Percentiles rank a stretch among this genome's conserved stretches.
These are phyloP conservation scores for Xylaria venustula DNA, from an alignment of 495 filamentous ascomycete genomes.

Conservation along the genomic window DNA sequence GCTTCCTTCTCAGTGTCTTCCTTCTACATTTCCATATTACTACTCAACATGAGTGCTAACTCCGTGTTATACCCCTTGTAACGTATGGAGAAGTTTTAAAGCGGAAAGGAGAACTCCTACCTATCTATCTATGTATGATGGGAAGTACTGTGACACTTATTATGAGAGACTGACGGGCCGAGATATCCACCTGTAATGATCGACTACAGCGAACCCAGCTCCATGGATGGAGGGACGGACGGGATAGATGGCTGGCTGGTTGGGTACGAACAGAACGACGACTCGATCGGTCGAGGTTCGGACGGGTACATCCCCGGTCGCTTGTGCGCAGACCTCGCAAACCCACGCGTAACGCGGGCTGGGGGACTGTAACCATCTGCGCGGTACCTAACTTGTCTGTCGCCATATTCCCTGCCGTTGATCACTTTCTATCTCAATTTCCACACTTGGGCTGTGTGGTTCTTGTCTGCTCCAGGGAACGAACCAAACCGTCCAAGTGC, in stretches of 20 bases:
- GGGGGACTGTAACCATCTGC: constrained; percentile 1
- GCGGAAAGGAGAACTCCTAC: too few species aligned
- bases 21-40: background rate
- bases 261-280: background rate
- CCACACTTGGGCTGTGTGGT: constrained; percentile 16
- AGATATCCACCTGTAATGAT: constrained; percentile 2
- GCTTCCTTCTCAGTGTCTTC: background rate
- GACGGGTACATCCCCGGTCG: background rate
- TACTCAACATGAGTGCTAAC: too few species aligned
- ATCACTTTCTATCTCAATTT: constrained; percentile 15
- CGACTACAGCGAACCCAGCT: constrained; percentile 5
- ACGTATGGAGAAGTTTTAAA: too few species aligned
- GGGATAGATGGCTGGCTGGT: background rate
- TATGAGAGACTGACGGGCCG: background rate
- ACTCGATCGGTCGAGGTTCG: background rate
- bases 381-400: background rate
- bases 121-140: too few species aligned
- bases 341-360: too few species aligned
- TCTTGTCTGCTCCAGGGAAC: background rate
- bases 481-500: background rate
- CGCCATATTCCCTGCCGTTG: constrained; percentile 10
- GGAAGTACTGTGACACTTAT: too few species aligned
- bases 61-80: too few species aligned
- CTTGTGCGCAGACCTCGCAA: too few species aligned
- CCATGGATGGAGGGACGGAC: constrained; percentile 4